A percentile compares a stretch with the other conserved stretches of the same genome.
Conservation (phyloP, 1,284 basidiomycete species). For the Cryptococcus wingfieldii region DNA sequence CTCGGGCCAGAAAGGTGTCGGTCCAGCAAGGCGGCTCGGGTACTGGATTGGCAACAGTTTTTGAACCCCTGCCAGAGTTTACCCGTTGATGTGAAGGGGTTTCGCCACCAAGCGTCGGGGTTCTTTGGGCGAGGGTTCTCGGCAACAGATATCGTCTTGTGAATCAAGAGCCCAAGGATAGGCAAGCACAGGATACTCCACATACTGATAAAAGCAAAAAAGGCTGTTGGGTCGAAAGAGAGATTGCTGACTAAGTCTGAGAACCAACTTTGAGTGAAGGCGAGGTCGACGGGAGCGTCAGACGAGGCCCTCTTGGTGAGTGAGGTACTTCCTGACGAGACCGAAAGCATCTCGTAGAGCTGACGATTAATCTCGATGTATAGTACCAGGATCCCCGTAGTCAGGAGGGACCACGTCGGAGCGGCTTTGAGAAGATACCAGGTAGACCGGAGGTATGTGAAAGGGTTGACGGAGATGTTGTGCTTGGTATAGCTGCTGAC, state of each 20-base stretch:
- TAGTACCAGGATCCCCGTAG: not conserved
- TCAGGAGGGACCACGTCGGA: slow-evolving; percentile 10
- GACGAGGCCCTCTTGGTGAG: slow-evolving; percentile 3
- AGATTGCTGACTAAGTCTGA: slow-evolving; percentile 5
- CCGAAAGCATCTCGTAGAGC: slow-evolving; percentile 9
- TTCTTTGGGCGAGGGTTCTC: not conserved
- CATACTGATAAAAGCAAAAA: slow-evolving; percentile 14
- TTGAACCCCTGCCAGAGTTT: not conserved
- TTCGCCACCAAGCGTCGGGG: slow-evolving; percentile 2
- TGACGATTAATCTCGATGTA: slow-evolving; percentile 15
- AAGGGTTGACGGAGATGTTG: not conserved
- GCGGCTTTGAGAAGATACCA: slow-evolving; percentile 12
- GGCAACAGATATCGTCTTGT: slow-evolving; percentile 5
- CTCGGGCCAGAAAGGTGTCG: not conserved
- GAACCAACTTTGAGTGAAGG: slow-evolving; percentile 11
- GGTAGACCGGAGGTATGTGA: not conserved
- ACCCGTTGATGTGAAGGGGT: not conserved
- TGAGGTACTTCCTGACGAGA: slow-evolving; percentile 8
- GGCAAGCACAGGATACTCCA: slow-evolving; percentile 16
- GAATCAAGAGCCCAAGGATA: slow-evolving; percentile 7
- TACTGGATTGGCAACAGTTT: not conserved
- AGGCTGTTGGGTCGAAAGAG: slow-evolving; percentile 5
- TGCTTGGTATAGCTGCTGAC: not conserved
- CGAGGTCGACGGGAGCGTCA: slow-evolving; percentile 3
- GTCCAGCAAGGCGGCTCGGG: slow-evolving; percentile 2